Evolutionary conservation across 2,329 filamentous ascomycete genomes (phyloP).

Genomic region (Ceratocystis papillata): DNA sequence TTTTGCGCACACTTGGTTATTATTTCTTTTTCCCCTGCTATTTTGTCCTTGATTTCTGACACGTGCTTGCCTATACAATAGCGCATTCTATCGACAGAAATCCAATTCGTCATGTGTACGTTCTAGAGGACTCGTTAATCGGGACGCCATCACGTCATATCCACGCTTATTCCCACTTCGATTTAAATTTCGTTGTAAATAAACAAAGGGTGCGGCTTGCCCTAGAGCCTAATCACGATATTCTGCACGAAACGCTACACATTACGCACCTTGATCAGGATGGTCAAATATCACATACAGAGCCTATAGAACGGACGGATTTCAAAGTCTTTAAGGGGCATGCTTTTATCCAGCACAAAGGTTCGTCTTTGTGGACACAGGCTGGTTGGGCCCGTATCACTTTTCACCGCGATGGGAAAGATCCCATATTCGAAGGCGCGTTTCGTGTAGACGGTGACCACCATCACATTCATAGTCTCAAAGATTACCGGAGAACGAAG

Average conservation of each 20-base stretch:
- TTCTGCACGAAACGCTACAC: constrained; percentile 64
- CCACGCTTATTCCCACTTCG: constrained; percentile 71
- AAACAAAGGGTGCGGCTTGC: constrained; percentile 63
- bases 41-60: background rate
- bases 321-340: constrained; percentile 79
- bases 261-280: constrained; percentile 62
- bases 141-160: constrained; percentile 69
- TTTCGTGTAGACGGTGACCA: constrained; percentile 73
- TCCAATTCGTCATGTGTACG: constrained; percentile 62
- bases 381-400: constrained; percentile 81
- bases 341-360: constrained; percentile 55
- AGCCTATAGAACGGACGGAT: constrained; percentile 58
- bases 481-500: constrained; percentile 62
- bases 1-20: too few relatives aligned
- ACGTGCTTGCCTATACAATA: constrained; percentile 29
- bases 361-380: constrained; percentile 57
- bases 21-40: background rate
- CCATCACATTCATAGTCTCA: constrained; percentile 72
- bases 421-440: constrained; percentile 79
- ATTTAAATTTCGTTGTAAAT: constrained; percentile 69
- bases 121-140: constrained; percentile 64
- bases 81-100: constrained; percentile 65
- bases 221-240: constrained; percentile 83
- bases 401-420: constrained; percentile 61
- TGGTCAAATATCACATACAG: constrained; percentile 55